Evolutionary conservation across 768 basidiomycete genomes (phyloP), one percentile per base, ranked within the genome.

Genomic region (Tephrocybe sp.): DNA sequence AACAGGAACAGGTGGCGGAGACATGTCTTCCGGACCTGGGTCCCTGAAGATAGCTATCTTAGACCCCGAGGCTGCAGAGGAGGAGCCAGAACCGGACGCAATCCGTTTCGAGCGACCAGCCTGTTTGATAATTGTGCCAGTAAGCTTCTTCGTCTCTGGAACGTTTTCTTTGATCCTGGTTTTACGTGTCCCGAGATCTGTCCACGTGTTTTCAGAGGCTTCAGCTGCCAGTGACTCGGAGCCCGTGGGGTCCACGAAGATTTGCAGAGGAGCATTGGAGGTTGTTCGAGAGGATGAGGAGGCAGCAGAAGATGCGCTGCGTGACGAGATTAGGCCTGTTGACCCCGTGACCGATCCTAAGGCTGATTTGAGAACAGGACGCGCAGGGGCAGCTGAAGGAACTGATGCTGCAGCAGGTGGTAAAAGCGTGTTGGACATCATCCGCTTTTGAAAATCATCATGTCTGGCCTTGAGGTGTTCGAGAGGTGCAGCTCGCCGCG

Each of bases 361-460:
- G 34, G 76, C 66, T 3, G 79, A 72, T 76, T 77, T 55, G 58
- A 68, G 57, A 54, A 66, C 66, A 34, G 66, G 60, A 6, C 58
- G 54, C 17, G 70, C 52, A 49, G 73, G 66, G 5, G 66, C 58
- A 2, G 51, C 14, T 5, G 50, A 5, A 17, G 32, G 17, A 5
- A 19, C 12, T 11, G 22, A 33, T 6, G 66, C 49, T 30, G 77
- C 61, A 46, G 74, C 65, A 14, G 73, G 65, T 9, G 70, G 63
- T 22, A 70, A 69, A 19, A 73, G 65, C 9, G 72, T 62, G 32
- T 69, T 69, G 20, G 77, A 73, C 84, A 91, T 87, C 89, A 91
- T 94, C 47, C 91, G 87, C 72, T 80, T 94, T 65, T 94, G 91
- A 69, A 98, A 98, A 38, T 95, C 92, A 46, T 80, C 69, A 62